phyloP scores from a whole-genome alignment of 83 land plant species.

The Thuja plicata region DNA sequence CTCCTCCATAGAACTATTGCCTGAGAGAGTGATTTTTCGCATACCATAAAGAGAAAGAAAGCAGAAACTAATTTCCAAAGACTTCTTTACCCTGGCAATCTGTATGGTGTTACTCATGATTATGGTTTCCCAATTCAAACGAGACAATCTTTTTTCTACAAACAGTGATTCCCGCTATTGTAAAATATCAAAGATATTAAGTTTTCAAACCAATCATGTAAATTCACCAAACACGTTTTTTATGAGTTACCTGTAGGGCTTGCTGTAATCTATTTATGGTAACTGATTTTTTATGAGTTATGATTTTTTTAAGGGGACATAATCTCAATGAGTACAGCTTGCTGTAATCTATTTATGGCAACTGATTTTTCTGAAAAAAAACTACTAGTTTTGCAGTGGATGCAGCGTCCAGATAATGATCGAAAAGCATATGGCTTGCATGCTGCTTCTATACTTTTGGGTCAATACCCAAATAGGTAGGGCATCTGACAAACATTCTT shows the following conservation, averaged over 20 bases:
- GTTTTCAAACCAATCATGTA: background rate
- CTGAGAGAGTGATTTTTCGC: background rate
- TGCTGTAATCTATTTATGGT: too few relatives aligned
- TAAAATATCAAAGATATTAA: background rate
- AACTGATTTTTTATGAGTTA: too few relatives aligned
- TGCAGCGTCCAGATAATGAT: background rate
- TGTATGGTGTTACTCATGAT: background rate
- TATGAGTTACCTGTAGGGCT: background rate
- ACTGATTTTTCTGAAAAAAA: background rate
- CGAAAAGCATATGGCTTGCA: background rate
- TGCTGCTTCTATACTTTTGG: background rate
- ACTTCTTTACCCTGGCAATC: background rate
- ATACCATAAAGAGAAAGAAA: background rate
- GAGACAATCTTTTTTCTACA: background rate
- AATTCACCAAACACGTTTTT: background rate
- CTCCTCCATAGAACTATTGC: background rate
- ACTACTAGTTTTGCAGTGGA: background rate
- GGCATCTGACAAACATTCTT: background rate
- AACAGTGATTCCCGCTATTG: background rate
- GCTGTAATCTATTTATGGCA: background rate
- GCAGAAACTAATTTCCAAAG: background rate
- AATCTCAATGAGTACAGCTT: background rate
- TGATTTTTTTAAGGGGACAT: background rate
- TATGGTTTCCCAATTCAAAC: background rate
- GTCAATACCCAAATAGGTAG: background rate